Percentiles rank a stretch among this genome's conserved stretches.
Conservation (phyloP, 768 basidiomycete species). For the Tephrocybe rancida region DNA sequence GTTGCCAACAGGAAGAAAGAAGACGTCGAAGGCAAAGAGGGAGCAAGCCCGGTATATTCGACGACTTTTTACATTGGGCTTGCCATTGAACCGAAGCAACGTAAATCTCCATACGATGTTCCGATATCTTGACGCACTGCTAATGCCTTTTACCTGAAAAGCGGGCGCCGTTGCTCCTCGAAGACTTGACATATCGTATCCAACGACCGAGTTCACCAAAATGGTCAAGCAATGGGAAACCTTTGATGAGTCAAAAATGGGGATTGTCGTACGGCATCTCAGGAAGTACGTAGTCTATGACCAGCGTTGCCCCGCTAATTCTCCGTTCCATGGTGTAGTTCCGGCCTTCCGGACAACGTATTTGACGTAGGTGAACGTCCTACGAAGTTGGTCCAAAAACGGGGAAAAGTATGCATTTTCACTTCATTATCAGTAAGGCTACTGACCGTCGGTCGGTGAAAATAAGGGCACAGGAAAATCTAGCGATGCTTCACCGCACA, state of each 20-base stretch:
- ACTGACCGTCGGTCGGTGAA: slow-evolving; percentile 14
- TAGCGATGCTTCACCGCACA: slow-evolving; percentile 61
- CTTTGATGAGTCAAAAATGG: slow-evolving; percentile 91
- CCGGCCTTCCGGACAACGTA: slow-evolving; percentile 78
- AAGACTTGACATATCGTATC: slow-evolving; percentile 94
- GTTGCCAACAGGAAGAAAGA: slow-evolving; percentile 74
- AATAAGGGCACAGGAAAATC: slow-evolving; percentile 64
- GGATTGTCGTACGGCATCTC: slow-evolving; percentile 91
- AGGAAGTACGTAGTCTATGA: slow-evolving; percentile 62
- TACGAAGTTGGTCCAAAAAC: slow-evolving; percentile 69
- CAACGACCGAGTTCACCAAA: slow-evolving; percentile 93
- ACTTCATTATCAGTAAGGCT: not conserved
- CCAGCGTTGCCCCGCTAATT: not conserved
- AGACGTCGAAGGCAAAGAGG: slow-evolving; percentile 77
- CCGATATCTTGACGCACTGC: slow-evolving; percentile 9
- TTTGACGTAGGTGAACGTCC: slow-evolving; percentile 84
- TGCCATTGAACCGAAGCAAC: slow-evolving; percentile 86
- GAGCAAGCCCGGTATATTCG: slow-evolving; percentile 81
- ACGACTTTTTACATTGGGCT: slow-evolving; percentile 98
- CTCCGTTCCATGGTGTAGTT: slow-evolving; percentile 40
- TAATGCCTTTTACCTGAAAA: slow-evolving; percentile 32
- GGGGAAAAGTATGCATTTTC: slow-evolving; percentile 58
- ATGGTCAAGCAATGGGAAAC: slow-evolving; percentile 95
- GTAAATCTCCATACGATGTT: slow-evolving; percentile 47
- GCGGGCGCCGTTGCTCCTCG: slow-evolving; percentile 79